phyloP scores from a whole-genome alignment of 768 basidiomycete species.

The Tricholoma flavovirens region DNA sequence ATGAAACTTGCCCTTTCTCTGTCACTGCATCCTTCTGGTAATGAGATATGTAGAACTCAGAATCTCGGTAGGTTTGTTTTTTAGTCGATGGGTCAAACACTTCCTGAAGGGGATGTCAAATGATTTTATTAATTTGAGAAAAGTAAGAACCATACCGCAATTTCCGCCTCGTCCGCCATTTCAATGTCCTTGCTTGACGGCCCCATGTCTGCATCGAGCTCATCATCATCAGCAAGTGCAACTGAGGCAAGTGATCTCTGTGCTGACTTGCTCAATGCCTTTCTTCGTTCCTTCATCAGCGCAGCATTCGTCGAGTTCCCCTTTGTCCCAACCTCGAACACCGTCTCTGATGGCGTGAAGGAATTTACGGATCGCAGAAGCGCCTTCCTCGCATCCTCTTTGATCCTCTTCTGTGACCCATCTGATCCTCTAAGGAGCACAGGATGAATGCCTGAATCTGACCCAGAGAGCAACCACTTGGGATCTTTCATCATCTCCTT shows the following conservation, averaged over 20 bases:
- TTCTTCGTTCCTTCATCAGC: constrained; percentile 86
- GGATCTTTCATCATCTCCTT: constrained; percentile 78
- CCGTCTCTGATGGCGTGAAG: constrained; percentile 84
- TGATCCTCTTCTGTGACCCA: constrained; percentile 29
- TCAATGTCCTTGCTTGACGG: constrained; percentile 36
- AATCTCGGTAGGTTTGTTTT: constrained; percentile 61
- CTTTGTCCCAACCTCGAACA: constrained; percentile 82
- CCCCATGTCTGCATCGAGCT: constrained; percentile 28
- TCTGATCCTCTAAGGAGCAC: constrained; percentile 44
- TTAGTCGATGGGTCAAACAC: constrained; percentile 56
- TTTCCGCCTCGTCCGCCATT: constrained; percentile 77
- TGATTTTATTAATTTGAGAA: background rate
- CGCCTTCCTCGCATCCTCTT: constrained; percentile 53
- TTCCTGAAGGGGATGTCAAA: constrained; percentile 35
- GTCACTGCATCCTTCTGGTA: constrained; percentile 81
- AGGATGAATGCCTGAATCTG: constrained; percentile 67
- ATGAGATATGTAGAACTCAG: constrained; percentile 89
- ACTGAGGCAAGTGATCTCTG: constrained; percentile 37
- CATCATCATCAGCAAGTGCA: constrained; percentile 26
- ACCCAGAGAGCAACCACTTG: constrained; percentile 65
- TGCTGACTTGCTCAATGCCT: constrained; percentile 63
- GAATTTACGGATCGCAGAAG: constrained; percentile 72
- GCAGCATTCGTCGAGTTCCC: constrained; percentile 56
- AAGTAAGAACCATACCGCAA: constrained; percentile 46
- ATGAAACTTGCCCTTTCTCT: constrained; percentile 76